Base-by-base conservation (phyloP, 768 basidiomycete genomes). In the Leccinum olivaceopallidum region DNA sequence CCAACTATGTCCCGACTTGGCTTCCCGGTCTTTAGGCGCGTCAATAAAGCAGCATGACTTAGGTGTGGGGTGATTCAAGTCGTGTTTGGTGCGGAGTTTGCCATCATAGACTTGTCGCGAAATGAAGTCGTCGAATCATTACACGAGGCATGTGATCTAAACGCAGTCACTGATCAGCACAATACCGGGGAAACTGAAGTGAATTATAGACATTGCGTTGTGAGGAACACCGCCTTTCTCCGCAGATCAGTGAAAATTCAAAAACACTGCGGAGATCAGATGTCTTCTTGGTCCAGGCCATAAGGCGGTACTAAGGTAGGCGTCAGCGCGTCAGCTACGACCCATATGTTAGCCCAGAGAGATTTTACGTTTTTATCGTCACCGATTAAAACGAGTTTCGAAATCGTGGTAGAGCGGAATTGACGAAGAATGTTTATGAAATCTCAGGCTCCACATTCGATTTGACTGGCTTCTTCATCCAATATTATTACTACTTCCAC, bases 101-200 rank as follows among this genome's bases (percentile, higher is more conserved):
- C 73, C 69, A 24, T 81, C 71, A 77, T 94, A 94, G 16, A 94
- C 79, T 7, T 77, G 73, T 53, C 75, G 66, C 7, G 91, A 94
- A 26, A 94, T 88, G 51, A 92, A 85, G 4, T 72, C 66, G 44
- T 90, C 88, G 73, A 30, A 30, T 30, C 30, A 92, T 85, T 60
- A 87, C 79, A 62, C 84, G 82, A 42, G 92, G 92, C 89, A 94
- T 91, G 5, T 90, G 86, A 65, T 94, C 92, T 94, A 59, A 6
- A 54, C 9, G 14, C 56, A 39, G 57, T 32, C 39, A 42, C 30
- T 30, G 30, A 34, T 61, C 14, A 18, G 13, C 39, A 37, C 55
- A 39, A 26, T 8, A 12, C 8, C 5, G 24, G 14, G 48, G 9
- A 14, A 34, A 54, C n/a, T 48, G n/a, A 10, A 16, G 14, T 36